Percentiles rank a stretch among this genome's conserved stretches.
These are phyloP conservation scores for Meyerozyma athensensis DNA, from an alignment of 1,139 yeast genomes.

Conservation along the genomic window DNA sequence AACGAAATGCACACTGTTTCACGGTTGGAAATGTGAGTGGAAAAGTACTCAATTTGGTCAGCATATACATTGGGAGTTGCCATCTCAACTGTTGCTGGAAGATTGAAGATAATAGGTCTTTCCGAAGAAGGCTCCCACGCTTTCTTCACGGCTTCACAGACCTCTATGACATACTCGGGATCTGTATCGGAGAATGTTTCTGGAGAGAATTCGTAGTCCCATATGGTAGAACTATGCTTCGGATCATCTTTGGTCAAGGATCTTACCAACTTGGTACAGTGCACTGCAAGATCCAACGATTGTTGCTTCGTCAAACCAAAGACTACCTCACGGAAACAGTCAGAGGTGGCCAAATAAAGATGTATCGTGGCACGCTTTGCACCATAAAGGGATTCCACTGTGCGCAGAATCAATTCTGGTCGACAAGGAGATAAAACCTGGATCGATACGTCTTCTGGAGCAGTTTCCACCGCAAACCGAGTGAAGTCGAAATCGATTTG, in stretches of 20 bases:
- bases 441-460: conserved; percentile 89
- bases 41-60: conserved; percentile 91
- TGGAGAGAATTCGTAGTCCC: conserved; percentile 94
- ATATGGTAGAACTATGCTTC: conserved; percentile 59
- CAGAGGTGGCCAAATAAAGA: conserved; percentile 88
- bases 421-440: conserved; percentile 92
- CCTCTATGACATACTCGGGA: conserved; percentile 72
- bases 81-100: conserved; percentile 98
- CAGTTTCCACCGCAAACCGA: conserved; percentile 83
- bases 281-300: conserved; percentile 74
- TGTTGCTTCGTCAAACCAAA: conserved; percentile 82
- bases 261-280: conserved; percentile 75
- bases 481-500: conserved; percentile 96
- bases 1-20: conserved; percentile 84
- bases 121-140: conserved; percentile 90
- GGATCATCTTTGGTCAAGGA: conserved; percentile 88
- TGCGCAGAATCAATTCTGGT: conserved; percentile 81
- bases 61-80: conserved; percentile 92
- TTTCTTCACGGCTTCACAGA: conserved; percentile 90
- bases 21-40: conserved; percentile 72
- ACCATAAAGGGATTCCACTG: conserved; percentile 84
- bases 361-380: conserved; percentile 90
- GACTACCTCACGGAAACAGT: conserved; percentile 84
- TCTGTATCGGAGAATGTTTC: conserved; percentile 92
- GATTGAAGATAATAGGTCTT: conserved; percentile 85